A percentile compares a stretch with the other conserved stretches of the same genome.
Evolutionary conservation across 2,329 filamentous ascomycete genomes (phyloP).

Genomic region (Torrubiellomyces zombiae): DNA sequence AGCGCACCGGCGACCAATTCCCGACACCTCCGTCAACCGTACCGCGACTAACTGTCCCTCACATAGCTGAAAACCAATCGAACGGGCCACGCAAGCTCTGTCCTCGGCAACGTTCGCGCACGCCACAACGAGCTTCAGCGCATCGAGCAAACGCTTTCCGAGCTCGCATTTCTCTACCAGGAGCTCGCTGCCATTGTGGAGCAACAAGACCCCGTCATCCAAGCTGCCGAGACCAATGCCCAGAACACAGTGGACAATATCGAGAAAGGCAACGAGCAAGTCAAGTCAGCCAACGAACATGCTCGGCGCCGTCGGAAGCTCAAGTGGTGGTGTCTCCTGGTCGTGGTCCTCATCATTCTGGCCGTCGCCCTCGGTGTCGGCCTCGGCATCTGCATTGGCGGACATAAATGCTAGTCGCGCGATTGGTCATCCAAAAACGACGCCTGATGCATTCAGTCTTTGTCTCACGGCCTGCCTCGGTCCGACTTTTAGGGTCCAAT

Average conservation of each 20-base stretch:
- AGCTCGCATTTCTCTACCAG: slow-evolving; percentile 54
- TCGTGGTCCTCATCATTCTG: slow-evolving; percentile 41
- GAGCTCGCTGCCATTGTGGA: slow-evolving; percentile 61
- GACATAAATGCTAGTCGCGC: slow-evolving; percentile 5
- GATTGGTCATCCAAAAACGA: no score
- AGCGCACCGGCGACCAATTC: no score
- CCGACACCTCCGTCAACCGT: no score
- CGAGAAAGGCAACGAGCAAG: slow-evolving; percentile 51
- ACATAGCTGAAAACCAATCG: slow-evolving; percentile 64
- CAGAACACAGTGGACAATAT: slow-evolving; percentile 49
- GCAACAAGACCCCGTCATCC: slow-evolving; percentile 49
- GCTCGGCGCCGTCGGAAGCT: slow-evolving; percentile 53
- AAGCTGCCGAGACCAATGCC: slow-evolving; percentile 47
- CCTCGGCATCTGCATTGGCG: slow-evolving; percentile 28
- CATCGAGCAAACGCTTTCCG: slow-evolving; percentile 59
- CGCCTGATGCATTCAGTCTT: no score
- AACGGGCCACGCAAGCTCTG: slow-evolving; percentile 52
- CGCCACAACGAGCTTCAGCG: slow-evolving; percentile 71
- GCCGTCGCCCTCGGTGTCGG: slow-evolving; percentile 37
- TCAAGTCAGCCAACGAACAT: slow-evolving; percentile 49
- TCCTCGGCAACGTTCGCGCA: slow-evolving; percentile 63
- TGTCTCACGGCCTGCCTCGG: no score
- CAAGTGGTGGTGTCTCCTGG: slow-evolving; percentile 65
- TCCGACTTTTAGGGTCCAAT: no score
- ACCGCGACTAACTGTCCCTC: no score